Conservation (phyloP, 2,329 filamentous ascomycete genomes). For the Penicillium glabrum region DNA sequence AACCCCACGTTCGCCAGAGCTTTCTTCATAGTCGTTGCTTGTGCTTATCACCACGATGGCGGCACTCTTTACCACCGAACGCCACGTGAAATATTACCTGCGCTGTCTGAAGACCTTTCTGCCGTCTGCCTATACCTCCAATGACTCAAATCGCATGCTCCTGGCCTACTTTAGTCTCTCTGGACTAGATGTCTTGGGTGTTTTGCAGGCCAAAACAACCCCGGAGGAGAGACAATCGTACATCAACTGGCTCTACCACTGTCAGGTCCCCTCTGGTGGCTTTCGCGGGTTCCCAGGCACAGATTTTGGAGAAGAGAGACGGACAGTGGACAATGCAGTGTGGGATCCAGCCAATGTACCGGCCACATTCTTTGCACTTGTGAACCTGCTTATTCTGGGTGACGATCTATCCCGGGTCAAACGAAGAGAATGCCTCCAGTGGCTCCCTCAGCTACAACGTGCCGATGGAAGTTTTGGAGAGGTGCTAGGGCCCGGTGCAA, state of each 20-base stretch:
- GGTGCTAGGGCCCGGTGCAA: slow-evolving; percentile 60
- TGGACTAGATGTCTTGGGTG: slow-evolving; percentile 76
- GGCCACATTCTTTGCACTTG: slow-evolving; percentile 84
- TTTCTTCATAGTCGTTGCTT: neutral
- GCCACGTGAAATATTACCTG: slow-evolving; percentile 89
- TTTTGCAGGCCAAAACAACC: slow-evolving; percentile 57
- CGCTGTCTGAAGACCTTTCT: slow-evolving; percentile 81
- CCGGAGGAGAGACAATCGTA: slow-evolving; percentile 56
- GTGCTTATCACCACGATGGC: slow-evolving; percentile 16
- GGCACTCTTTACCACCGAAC: slow-evolving; percentile 48
- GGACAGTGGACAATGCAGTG: slow-evolving; percentile 52
- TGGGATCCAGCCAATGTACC: slow-evolving; percentile 82
- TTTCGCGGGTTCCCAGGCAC: slow-evolving; percentile 83
- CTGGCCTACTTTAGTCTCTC: slow-evolving; percentile 87
- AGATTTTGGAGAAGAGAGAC: slow-evolving; percentile 49
- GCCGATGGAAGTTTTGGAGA: slow-evolving; percentile 90
- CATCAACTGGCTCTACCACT: slow-evolving; percentile 76
- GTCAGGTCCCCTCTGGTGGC: slow-evolving; percentile 82
- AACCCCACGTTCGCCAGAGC: neutral
- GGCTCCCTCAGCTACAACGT: slow-evolving; percentile 76
- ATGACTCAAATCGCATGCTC: slow-evolving; percentile 86
- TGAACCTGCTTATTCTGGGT: slow-evolving; percentile 66
- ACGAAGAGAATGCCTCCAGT: slow-evolving; percentile 65
- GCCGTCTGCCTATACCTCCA: slow-evolving; percentile 78
- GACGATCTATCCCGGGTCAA: slow-evolving; percentile 67